Conservation (phyloP, 2,329 filamentous ascomycete genomes). For the Fusarium gaditjirri region DNA sequence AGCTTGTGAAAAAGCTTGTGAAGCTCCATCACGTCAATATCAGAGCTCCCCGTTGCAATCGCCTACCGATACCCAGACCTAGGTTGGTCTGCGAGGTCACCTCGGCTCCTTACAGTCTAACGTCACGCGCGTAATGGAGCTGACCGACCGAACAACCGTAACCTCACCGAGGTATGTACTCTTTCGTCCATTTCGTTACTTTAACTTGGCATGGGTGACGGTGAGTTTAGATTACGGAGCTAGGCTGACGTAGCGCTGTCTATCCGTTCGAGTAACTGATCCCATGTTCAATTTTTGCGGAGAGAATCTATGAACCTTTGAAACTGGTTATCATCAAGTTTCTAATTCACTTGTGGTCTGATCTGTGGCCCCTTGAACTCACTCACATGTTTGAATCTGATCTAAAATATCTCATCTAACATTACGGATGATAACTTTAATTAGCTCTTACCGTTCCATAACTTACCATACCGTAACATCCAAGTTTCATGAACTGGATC, state of each 20-base stretch:
- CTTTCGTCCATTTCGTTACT: constrained; percentile 19
- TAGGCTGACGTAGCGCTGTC: constrained; percentile 25
- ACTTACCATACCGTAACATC: neutral
- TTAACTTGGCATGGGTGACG: constrained; percentile 18
- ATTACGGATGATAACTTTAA: neutral
- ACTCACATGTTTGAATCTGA: constrained; percentile 32
- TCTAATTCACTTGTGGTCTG: constrained; percentile 2
- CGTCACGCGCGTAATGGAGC: constrained; percentile 32
- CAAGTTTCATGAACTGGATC: constrained; percentile 2
- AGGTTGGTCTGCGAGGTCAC: constrained; percentile 17
- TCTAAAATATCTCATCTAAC: constrained; percentile 38
- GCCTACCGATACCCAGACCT: constrained; percentile 14
- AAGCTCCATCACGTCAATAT: constrained; percentile 26
- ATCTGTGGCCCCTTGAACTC: constrained; percentile 3
- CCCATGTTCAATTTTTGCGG: neutral
- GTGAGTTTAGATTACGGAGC: constrained; percentile 21
- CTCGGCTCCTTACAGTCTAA: constrained; percentile 28
- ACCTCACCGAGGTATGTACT: constrained; percentile 32
- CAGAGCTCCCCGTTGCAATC: constrained; percentile 14
- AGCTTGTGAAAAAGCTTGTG: constrained; percentile 41
- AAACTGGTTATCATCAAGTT: neutral
- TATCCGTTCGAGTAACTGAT: constrained; percentile 20
- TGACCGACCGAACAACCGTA: constrained; percentile 29
- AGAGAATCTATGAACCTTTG: neutral
- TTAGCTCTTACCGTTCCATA: neutral